Evolutionary conservation across 164 flowering plant genomes (phyloP).

Genomic region (Dillenia turbinata): DNA sequence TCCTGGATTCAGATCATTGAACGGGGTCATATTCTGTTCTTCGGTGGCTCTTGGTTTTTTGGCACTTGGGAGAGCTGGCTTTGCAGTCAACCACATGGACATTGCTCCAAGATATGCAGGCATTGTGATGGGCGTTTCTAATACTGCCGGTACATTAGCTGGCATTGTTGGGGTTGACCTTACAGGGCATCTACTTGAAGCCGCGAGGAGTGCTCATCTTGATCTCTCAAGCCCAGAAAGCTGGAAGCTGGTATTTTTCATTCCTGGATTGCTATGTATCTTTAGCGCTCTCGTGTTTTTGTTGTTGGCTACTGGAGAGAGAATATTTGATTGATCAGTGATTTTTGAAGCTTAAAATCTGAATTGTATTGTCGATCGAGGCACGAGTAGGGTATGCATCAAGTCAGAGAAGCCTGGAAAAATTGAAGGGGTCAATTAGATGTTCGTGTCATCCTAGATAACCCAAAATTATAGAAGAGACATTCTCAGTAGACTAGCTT

Average conservation of each 20-base stretch:
- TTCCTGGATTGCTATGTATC: conserved; percentile 76
- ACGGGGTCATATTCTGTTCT: conserved; percentile 76
- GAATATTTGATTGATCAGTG: conserved; percentile 60
- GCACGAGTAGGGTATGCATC: too few species aligned
- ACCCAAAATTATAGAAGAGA: too few species aligned
- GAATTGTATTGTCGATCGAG: too few species aligned
- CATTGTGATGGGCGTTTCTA: conserved; percentile 94
- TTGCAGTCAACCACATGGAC: conserved; percentile 96
- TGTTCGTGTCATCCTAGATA: too few species aligned
- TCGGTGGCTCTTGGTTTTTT: conserved; percentile 86
- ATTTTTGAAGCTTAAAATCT: too few species aligned
- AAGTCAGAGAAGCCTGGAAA: too few species aligned
- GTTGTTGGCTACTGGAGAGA: conserved; percentile 73
- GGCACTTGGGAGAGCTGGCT: conserved; percentile 91
- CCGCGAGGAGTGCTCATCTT: conserved; percentile 45
- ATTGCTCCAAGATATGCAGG: conserved; percentile 92
- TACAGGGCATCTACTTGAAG: conserved; percentile 78
- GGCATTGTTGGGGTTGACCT: conserved; percentile 84
- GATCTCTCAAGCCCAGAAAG: conserved; percentile 73
- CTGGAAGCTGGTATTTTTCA: conserved; percentile 70
- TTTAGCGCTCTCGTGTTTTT: conserved; percentile 71
- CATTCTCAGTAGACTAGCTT: too few species aligned
- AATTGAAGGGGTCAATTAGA: too few species aligned
- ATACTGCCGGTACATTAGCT: conserved; percentile 88
- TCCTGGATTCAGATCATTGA: conserved; percentile 59